Conservation (phyloP, 441 rosid species). For the Geranium incanum region DNA sequence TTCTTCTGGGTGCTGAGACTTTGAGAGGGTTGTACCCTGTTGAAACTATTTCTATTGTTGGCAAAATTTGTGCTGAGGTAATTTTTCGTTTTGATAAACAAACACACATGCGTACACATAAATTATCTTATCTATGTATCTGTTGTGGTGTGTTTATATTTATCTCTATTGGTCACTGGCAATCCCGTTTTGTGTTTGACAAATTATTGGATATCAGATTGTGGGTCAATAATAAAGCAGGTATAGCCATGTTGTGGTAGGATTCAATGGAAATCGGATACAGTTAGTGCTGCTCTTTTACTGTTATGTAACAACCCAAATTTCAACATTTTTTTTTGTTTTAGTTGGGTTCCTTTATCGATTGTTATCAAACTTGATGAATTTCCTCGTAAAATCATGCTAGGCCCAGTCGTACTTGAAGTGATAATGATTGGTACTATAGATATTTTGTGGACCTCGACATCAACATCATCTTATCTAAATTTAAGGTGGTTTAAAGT, state of each 20-base stretch:
- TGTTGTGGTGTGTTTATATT: not conserved
- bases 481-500: not conserved
- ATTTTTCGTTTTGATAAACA: not conserved
- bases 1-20: slow-evolving; percentile 99
- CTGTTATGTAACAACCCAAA: not conserved
- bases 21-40: slow-evolving; percentile 90
- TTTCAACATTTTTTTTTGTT: not conserved
- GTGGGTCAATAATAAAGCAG: not conserved
- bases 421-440: not conserved
- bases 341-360: not conserved
- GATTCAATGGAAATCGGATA: not conserved
- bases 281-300: not conserved
- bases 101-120: no score
- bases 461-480: not conserved
- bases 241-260: not conserved
- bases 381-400: not conserved
- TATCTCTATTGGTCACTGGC: not conserved
- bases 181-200: not conserved
- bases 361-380: not conserved
- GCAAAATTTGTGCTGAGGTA: slow-evolving; percentile 94
- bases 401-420: no score
- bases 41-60: slow-evolving; percentile 83
- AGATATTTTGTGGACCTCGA: not conserved
- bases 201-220: no score
- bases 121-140: no score